phyloP scores from a whole-genome alignment of 73 alveolate genomes.

The Tetrahymena borealis region DNA sequence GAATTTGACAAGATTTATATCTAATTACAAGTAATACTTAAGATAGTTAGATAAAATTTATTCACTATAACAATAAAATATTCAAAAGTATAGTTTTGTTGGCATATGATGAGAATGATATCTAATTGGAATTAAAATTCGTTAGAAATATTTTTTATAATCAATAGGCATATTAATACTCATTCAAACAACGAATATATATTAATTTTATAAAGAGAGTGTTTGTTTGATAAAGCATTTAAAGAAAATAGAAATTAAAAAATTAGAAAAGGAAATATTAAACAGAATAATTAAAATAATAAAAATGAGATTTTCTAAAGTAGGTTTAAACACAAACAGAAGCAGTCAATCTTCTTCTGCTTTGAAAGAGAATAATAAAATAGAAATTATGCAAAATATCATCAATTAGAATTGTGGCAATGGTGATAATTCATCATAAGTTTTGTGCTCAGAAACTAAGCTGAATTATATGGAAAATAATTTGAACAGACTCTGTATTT shows the following conservation, averaged over 20 bases:
- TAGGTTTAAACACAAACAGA: background rate
- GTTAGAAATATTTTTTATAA: too few species aligned
- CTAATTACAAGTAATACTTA: too few species aligned
- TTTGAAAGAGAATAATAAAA: background rate
- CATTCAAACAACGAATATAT: too few species aligned
- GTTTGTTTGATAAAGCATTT: background rate
- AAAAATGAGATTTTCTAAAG: background rate
- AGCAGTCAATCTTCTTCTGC: background rate
- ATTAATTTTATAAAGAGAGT: background rate
- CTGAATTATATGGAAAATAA: background rate
- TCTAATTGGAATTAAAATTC: too few species aligned
- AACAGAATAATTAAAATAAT: background rate
- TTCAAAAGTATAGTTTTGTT: too few species aligned
- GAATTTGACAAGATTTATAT: too few species aligned
- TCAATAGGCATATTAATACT: too few species aligned
- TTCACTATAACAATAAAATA: too few species aligned
- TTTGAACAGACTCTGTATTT: constrained; percentile 22
- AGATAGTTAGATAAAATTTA: too few species aligned
- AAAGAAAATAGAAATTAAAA: background rate
- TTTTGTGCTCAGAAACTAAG: background rate
- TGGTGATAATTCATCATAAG: background rate
- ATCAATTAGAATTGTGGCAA: background rate
- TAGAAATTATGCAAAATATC: background rate
- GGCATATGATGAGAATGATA: too few species aligned
- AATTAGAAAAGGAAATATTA: background rate